Base-by-base conservation (phyloP, 305 asterid species). In the Solanum chacoense region DNA sequence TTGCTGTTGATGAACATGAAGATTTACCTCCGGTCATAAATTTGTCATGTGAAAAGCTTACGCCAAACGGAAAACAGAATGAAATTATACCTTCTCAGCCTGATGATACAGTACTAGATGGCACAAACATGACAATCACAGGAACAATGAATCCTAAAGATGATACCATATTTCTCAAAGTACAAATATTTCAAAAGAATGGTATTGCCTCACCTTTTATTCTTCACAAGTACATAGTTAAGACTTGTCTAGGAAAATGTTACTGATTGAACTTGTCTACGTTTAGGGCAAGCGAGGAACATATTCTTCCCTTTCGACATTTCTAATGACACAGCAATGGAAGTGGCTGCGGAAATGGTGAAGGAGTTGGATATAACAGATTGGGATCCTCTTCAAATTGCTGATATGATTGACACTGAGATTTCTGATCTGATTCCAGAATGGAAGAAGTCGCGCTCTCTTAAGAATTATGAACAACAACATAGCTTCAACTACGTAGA, bases 261-360 rank as follows among this genome's bases (percentile, higher is more conserved):
- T 77, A 78, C 63, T 34, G 13, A 45, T 34, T 26, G 80, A 35
- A 2, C 24, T 85, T 50, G 83, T 67, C 38, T 32, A 29, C n/a
- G 9, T 90, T 18, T 93, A 95, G 98, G 95, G 84, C 87, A 88
- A 67, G 91, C 91, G 8, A 91, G 93, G 83, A 93, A 95, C 90
- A 93, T 96, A 89, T 91, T 81, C 92, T 96, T 96, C 90, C 97
- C 98, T 1, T 96, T 96, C 69, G 98, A 95, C 88, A 93, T 91
- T 29, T 78, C 88, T 5, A 90, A 89, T 55, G 98, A 96, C 90
- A 95, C 96, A 6, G 89, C 97, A 8, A n/a, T 93, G 75, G 96
- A 94, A 3, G 98, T 95, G 12, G 98, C 98, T 2, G 87, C 88
- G 14, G 98, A 95, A 88, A 95, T 95, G 98, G 98, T 95, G 34